Evolutionary conservation across 352 stramenopile species (phyloP), one percentile per base, ranked within the genome.

Genomic region (Phytophthora pseudosyringae): DNA sequence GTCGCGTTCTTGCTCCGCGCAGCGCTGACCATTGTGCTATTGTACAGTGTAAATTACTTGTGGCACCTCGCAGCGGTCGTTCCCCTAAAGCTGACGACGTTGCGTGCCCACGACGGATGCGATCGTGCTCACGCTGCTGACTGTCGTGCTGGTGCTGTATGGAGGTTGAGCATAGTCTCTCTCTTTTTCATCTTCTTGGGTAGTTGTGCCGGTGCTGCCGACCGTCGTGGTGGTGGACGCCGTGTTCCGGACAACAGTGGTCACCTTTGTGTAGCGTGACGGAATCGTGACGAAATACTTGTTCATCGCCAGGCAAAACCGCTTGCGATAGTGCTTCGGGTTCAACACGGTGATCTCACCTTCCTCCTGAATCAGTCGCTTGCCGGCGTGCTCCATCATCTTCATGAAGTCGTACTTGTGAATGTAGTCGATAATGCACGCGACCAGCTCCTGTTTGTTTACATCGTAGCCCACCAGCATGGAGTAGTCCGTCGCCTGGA

Each of bases 381-480:
- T 96, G 10, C 88, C 85, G 4, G 87, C 85, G 64, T 96, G 87
- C 61, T 96, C 88, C 36, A 96, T 88, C 80, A 94, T 94, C 63
- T 96, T 96, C 79, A 95, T 85, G 44, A 96, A 93, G 43, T 95
- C 88, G 50, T 96, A 96, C 65, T 96, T 95, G 73, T 94, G 86
- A 50, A 96, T 94, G 50, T 96, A 96, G 54, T 96, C 88, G 48
- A 96, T 96, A 64, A 96, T 96, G 29, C 76, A 93, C 47, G 83
- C 86, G 31, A 96, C 87, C 11, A 96, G 69, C 41, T 96, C 88
- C 54, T 96, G 88, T 41, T 92, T 91, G 32, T 89, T 80, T 1
- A 93, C 82, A 63, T 96, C 86, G 54, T 95, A 96, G 2, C 88
- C 88, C 8, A 96, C 84, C 28, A 96, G 69, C 82, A 96, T 93